A percentile compares a stretch with the other conserved stretches of the same genome.
phyloP scores from a whole-genome alignment of 129 eudicot genomes.

The Deinandra increscens region DNA sequence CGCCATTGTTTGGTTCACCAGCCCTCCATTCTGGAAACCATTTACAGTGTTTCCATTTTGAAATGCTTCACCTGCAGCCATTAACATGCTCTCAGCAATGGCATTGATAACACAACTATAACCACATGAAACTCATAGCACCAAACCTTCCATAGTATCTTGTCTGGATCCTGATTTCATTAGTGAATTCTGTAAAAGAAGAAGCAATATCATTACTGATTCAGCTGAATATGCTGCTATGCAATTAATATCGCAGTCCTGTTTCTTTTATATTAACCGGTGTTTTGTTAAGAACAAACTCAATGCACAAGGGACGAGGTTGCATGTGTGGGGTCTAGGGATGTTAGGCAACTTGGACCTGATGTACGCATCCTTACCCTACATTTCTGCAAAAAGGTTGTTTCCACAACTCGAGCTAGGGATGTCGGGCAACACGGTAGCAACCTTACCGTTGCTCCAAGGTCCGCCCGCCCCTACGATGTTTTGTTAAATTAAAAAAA shows the following conservation, averaged over 20 bases:
- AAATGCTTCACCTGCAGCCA: constrained; percentile 56
- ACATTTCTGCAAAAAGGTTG: too few relatives aligned
- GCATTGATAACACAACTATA: not conserved
- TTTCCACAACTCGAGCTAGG: too few relatives aligned
- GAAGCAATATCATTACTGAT: not conserved
- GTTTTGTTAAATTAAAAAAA: not conserved
- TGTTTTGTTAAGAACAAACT: too few relatives aligned
- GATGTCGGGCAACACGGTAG: too few relatives aligned
- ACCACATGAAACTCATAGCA: not conserved
- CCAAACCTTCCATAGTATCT: constrained; percentile 67
- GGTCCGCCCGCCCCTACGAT: not conserved
- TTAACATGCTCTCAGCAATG: constrained; percentile 1
- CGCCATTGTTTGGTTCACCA: constrained; percentile 53
- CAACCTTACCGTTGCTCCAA: too few relatives aligned
- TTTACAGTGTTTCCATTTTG: constrained; percentile 64
- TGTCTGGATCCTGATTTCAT: constrained; percentile 64
- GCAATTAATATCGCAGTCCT: not conserved
- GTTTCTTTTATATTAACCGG: not conserved
- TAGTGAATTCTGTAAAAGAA: constrained; percentile 61
- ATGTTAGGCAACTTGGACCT: too few relatives aligned
- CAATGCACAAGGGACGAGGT: too few relatives aligned
- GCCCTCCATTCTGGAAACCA: constrained; percentile 70
- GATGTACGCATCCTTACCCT: too few relatives aligned
- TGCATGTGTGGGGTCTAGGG: too few relatives aligned
- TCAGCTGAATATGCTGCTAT: not conserved